A percentile compares a stretch with the other conserved stretches of the same genome.
These are phyloP conservation scores for Cyberlindnera mycetangii DNA, from an alignment of 805 yeast species.

Conservation along the genomic window DNA sequence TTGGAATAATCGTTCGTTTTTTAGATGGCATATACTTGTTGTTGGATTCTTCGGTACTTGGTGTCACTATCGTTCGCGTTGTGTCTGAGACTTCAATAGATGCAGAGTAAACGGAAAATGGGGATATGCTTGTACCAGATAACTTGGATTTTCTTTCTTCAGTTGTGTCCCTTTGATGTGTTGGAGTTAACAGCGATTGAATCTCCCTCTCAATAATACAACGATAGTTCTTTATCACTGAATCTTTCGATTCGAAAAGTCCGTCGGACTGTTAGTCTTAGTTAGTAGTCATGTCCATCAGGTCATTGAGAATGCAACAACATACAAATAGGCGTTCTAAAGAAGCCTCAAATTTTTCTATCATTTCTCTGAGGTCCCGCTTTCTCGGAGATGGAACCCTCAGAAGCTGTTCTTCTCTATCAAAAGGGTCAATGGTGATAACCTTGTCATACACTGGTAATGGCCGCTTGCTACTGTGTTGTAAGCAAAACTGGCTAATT, in stretches of 20 bases:
- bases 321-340: slow-evolving; percentile 7
- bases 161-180: neutral
- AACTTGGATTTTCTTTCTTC: neutral
- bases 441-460: slow-evolving; percentile 1
- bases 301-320: neutral
- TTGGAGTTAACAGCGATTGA: neutral
- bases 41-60: slow-evolving; percentile 1
- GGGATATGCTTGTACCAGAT: neutral
- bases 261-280: neutral
- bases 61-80: neutral
- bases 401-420: neutral
- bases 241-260: neutral
- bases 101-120: neutral
- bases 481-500: neutral
- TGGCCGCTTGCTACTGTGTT: neutral
- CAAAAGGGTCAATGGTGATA: slow-evolving; percentile 4
- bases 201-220: slow-evolving; percentile 2
- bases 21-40: neutral
- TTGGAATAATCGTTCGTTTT: slow-evolving; percentile 14
- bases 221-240: slow-evolving; percentile 1
- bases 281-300: neutral
- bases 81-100: neutral
- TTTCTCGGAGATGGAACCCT: neutral
- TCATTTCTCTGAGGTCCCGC: neutral
- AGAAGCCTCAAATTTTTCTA: slow-evolving; percentile 7